Evolutionary conservation across 2,329 filamentous ascomycete genomes (phyloP).

Genomic region (Phoma sp.): DNA sequence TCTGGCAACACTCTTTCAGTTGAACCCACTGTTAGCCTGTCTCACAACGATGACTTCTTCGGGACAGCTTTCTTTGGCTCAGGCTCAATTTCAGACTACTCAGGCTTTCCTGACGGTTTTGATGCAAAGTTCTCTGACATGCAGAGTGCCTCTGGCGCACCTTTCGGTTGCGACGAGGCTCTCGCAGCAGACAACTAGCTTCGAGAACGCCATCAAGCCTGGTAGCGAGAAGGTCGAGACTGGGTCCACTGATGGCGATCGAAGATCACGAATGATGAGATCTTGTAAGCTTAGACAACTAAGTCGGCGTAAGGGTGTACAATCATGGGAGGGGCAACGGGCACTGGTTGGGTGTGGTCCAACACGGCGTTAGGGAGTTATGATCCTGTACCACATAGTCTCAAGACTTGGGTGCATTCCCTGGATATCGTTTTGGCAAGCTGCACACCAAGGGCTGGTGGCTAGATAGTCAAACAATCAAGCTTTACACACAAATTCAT

Average conservation of each 20-base stretch:
- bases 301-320: conserved; percentile 36
- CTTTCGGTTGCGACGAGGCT: conserved; percentile 56
- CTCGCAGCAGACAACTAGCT: conserved; percentile 51
- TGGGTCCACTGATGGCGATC: conserved; percentile 30
- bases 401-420: conserved; percentile 21
- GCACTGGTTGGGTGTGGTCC: conserved; percentile 23
- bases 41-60: conserved; percentile 46
- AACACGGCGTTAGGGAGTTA: conserved; percentile 34
- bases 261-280: conserved; percentile 36
- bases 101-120: conserved; percentile 47
- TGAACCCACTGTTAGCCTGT: conserved; percentile 39
- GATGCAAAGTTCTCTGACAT: conserved; percentile 51
- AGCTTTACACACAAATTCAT: conserved; percentile 7
- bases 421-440: conserved; percentile 35
- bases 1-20: conserved; percentile 35
- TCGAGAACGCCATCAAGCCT: conserved; percentile 33
- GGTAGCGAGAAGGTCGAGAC: conserved; percentile 27
- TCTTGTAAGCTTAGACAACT: conserved; percentile 36
- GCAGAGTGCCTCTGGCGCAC: conserved; percentile 55
- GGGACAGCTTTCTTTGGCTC: conserved; percentile 40
- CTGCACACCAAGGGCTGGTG: conserved; percentile 45
- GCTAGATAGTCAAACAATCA: conserved; percentile 38
- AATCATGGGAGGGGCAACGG: conserved; percentile 28
- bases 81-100: conserved; percentile 36
- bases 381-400: conserved; percentile 33